Base-by-base conservation (phyloP, 2,329 filamentous ascomycete genomes). In the Penicillium sp. region DNA sequence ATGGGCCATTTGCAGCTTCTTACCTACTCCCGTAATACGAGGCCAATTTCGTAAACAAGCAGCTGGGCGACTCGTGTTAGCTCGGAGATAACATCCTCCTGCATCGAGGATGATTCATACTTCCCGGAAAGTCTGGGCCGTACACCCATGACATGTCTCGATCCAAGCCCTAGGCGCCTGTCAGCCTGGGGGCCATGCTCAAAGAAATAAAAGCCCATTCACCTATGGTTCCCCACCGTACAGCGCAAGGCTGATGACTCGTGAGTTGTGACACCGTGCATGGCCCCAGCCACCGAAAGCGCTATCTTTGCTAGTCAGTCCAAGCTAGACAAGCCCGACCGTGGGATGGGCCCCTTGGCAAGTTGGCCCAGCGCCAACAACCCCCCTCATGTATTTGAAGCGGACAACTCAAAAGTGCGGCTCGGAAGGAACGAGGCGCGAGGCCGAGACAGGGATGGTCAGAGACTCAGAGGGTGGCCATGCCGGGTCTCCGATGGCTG, bases 401-500 rank as follows among this genome's bases (percentile, higher is more conserved):
- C 40, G 55, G 46, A 43, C 31, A 60, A 56, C 52, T 53, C 60
- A 60, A 58, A 56, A 66, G 35, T 60, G 58, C 64, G 61, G 62
- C 59, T 67, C 61, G 64, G 60, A 59, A 51, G 36, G 40, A 36
- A 14, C 39, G 55, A 41, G 22, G 36, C 54, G 61, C 54, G 58
- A 59, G 62, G 39, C 61, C 65, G 58, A 62, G 58, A 63, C 56
- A 64, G 49, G 63, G 60, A 65, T 60, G 19, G 10, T 54, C 54
- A 37, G 46, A 40, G n/a, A n/a, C n/a, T 54, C 54, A 37, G 46
- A 40, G 52, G 56, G 54, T 53, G 44, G 27, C 43, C 27, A 59
- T 58, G 54, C 59, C 57, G 61, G 58, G 43, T 50, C 36, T 54
- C 55, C 56, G 58, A 60, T 53, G 43, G 43, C 43, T 46, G 43